Percentiles rank a stretch among this genome's conserved stretches.
Conservation (phyloP, 2,329 filamentous ascomycete species). For the Ceratocystis harringtonii region DNA sequence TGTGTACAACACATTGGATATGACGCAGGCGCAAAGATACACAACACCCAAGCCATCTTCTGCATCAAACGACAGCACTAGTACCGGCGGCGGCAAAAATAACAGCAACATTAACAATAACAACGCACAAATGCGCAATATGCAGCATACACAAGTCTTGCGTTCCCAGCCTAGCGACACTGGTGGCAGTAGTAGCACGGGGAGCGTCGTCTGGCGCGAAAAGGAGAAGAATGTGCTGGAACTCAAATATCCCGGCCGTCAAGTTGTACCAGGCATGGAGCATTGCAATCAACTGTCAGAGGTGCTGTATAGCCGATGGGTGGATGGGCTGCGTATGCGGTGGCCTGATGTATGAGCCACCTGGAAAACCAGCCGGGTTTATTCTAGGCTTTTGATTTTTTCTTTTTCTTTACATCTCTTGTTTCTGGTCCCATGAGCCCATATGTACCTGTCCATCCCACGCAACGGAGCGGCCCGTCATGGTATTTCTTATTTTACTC, state of each 20-base stretch:
- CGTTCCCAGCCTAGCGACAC: constrained; percentile 29
- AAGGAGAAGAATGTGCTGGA: constrained; percentile 28
- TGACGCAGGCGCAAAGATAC: constrained; percentile 9
- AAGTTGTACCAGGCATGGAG: constrained; percentile 61
- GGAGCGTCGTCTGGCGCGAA: constrained; percentile 12
- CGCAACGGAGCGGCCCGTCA: background rate
- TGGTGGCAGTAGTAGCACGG: constrained; percentile 16
- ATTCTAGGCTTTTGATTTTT: background rate
- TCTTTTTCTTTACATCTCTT: background rate
- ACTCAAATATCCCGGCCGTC: constrained; percentile 40
- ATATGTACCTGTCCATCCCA: background rate
- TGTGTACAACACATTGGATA: constrained; percentile 13
- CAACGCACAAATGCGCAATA: constrained; percentile 45
- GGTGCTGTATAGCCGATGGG: constrained; percentile 82
- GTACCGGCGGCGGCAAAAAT: background rate
- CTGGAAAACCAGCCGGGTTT: background rate
- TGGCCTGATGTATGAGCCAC: constrained; percentile 38
- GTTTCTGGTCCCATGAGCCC: background rate
- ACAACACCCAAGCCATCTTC: constrained; percentile 18
- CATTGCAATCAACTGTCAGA: constrained; percentile 81
- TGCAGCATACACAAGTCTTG: constrained; percentile 47
- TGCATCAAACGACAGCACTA: too few species aligned
- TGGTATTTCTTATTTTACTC: background rate
- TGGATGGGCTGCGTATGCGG: constrained; percentile 59
- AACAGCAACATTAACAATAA: background rate